Evolutionary conservation across 148 eudicot genomes (phyloP), one percentile per base, ranked within the genome.

Genomic region (Fallopia convolvulus): DNA sequence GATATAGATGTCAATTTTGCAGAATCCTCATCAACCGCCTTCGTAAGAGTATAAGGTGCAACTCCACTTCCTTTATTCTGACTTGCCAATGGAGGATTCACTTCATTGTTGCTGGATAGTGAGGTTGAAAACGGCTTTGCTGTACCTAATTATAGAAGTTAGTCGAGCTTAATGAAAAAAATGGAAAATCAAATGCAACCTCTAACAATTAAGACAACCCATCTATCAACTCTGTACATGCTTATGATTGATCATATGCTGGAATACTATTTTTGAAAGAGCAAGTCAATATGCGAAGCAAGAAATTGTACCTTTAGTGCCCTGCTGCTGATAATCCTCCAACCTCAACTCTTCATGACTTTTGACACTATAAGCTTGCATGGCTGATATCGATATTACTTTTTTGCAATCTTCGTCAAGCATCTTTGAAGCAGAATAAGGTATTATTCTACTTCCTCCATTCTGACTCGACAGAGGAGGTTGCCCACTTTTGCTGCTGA

Each of bases 41-140:
- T 71, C 60, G 93, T 89, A 61, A 88, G 83, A 13, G 87, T 14
- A 75, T 89, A 94, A 53, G 91, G 78, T 65, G 92, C 58, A 52
- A 52, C 86, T 81, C 97, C 87, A 80, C 86, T 90, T 72, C 97
- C 98, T 75, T 90, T 91, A 46, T 84, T 89, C 82, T 89, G 91
- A 80, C 84, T 86, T 73, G 87, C 94, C 77, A 86, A 77, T 48
- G 50, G 50, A 48, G 50, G 50, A 11, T 48, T 15, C 50, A 11
- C 15, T 48, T 48, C 15, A 48, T 48, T 48, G 58, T 17, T 52
- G 21, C 4, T 52, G 58, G 18, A 14, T 7, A 18, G 58, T 52
- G 56, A 52, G 9, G 56, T 17, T 13, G 56, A 52, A 52, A 52
- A 15, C 56, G 56, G 56, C 6, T 17, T 52, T 52, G n/a, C 20